Percentiles rank a stretch among this genome's conserved stretches.
Evolutionary conservation across 1,139 yeast genomes (phyloP).

Genomic region (Debaryomyces nepalensis): DNA sequence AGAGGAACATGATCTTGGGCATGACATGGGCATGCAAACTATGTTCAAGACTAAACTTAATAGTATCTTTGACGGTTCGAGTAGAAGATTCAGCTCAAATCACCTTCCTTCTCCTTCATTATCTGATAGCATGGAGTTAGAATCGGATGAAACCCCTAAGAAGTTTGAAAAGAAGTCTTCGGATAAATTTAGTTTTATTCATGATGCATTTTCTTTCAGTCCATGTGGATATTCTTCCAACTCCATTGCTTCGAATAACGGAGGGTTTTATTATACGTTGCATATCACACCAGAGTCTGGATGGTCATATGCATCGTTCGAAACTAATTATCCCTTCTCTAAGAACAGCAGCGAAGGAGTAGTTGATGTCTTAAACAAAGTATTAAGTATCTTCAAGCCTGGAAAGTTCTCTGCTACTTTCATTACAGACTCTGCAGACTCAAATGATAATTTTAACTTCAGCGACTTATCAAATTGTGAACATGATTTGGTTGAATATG

Average conservation of each 20-base stretch:
- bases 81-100: slow-evolving; percentile 12
- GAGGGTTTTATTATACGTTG: slow-evolving; percentile 77
- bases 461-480: slow-evolving; percentile 39
- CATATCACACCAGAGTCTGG: slow-evolving; percentile 95
- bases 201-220: slow-evolving; percentile 90
- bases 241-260: slow-evolving; percentile 60
- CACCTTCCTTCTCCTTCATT: slow-evolving; percentile 47
- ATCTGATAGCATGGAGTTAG: slow-evolving; percentile 30
- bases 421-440: slow-evolving; percentile 41
- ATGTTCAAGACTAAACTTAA: slow-evolving; percentile 66
- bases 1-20: slow-evolving; percentile 75
- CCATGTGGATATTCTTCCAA: slow-evolving; percentile 97
- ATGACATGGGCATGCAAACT: slow-evolving; percentile 70
- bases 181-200: slow-evolving; percentile 42
- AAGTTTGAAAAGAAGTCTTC: slow-evolving; percentile 4
- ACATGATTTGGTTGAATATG: slow-evolving; percentile 40
- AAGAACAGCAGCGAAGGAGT: slow-evolving; percentile 43
- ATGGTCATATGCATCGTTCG: slow-evolving; percentile 96
- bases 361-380: slow-evolving; percentile 56
- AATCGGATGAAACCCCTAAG: slow-evolving; percentile 13
- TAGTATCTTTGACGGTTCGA: slow-evolving; percentile 49
- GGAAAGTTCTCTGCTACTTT: slow-evolving; percentile 76
- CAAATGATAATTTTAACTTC: slow-evolving; percentile 23
- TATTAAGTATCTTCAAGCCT: slow-evolving; percentile 72
- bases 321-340: slow-evolving; percentile 72